Conservation (phyloP, 140 eudicot genomes). For the Erigeron philadelphicus region DNA sequence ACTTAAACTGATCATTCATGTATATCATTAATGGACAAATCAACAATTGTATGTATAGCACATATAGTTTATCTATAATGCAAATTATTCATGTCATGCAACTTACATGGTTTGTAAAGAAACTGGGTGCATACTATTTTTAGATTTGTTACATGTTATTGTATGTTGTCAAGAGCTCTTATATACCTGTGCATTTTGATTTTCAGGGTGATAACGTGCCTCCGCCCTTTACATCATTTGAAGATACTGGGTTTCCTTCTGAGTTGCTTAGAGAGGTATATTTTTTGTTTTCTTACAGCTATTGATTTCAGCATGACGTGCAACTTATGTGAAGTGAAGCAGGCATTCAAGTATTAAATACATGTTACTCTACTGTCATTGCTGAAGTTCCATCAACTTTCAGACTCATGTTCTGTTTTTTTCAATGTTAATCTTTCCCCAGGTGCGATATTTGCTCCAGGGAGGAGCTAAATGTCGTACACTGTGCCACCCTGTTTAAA, state of each 20-base stretch:
- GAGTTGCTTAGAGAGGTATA: conserved; percentile 94
- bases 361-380: conserved; percentile 32
- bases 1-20: too few species aligned
- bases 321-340: conserved; percentile 25
- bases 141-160: conserved; percentile 6
- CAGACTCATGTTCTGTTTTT: conserved; percentile 57
- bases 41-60: too few species aligned
- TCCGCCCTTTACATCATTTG: conserved; percentile 76
- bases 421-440: conserved; percentile 55
- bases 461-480: conserved; percentile 99
- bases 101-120: neutral
- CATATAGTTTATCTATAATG: too few species aligned
- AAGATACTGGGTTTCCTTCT: conserved; percentile 77
- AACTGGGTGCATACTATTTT: neutral
- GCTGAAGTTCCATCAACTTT: conserved; percentile 48
- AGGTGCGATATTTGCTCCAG: conserved; percentile 99
- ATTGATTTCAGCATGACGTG: conserved; percentile 24
- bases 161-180: neutral
- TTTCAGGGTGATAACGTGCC: conserved; percentile 78
- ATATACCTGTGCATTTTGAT: neutral
- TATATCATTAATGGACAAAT: too few species aligned
- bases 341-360: conserved; percentile 19
- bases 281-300: conserved; percentile 19
- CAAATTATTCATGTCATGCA: too few species aligned
- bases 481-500: conserved; percentile 65